Evolutionary conservation across 768 basidiomycete genomes (phyloP).

Genomic region (Leccinum arenicola): DNA sequence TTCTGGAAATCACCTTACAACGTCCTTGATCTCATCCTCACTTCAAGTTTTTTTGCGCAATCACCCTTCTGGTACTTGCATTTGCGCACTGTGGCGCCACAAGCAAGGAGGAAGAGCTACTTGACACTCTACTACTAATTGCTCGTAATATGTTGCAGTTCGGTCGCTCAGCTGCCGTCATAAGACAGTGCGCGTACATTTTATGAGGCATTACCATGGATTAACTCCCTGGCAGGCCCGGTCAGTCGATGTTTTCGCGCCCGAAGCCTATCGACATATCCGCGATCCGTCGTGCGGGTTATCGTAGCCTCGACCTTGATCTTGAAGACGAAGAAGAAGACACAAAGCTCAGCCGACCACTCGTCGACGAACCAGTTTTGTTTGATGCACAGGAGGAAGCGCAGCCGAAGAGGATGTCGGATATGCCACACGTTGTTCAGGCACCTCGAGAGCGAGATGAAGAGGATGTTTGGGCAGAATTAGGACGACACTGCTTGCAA

Average conservation of each 20-base stretch:
- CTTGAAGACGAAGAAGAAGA: slow-evolving; percentile 62
- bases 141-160: slow-evolving; percentile 93
- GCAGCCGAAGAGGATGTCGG: slow-evolving; percentile 34
- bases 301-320: slow-evolving; percentile 64
- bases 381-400: slow-evolving; percentile 55
- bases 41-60: slow-evolving; percentile 84
- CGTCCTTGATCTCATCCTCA: slow-evolving; percentile 83
- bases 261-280: slow-evolving; percentile 86
- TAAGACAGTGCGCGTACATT: slow-evolving; percentile 39
- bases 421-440: slow-evolving; percentile 61
- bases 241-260: slow-evolving; percentile 83
- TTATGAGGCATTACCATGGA: neutral
- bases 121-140: slow-evolving; percentile 90
- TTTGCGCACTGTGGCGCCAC: slow-evolving; percentile 79
- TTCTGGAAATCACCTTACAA: slow-evolving; percentile 83
- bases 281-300: slow-evolving; percentile 62
- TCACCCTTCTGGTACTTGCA: slow-evolving; percentile 88
- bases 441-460: slow-evolving; percentile 55
- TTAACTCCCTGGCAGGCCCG: slow-evolving; percentile 52
- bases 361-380: slow-evolving; percentile 57
- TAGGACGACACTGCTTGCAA: slow-evolving; percentile 35
- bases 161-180: slow-evolving; percentile 70
- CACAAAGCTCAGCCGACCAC: slow-evolving; percentile 51
- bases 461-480: slow-evolving; percentile 71
- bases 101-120: slow-evolving; percentile 89